A percentile compares a stretch with the other conserved stretches of the same genome.
These are phyloP conservation scores for Tephrocybe sp. DNA, from an alignment of 768 basidiomycete species.

Conservation along the genomic window DNA sequence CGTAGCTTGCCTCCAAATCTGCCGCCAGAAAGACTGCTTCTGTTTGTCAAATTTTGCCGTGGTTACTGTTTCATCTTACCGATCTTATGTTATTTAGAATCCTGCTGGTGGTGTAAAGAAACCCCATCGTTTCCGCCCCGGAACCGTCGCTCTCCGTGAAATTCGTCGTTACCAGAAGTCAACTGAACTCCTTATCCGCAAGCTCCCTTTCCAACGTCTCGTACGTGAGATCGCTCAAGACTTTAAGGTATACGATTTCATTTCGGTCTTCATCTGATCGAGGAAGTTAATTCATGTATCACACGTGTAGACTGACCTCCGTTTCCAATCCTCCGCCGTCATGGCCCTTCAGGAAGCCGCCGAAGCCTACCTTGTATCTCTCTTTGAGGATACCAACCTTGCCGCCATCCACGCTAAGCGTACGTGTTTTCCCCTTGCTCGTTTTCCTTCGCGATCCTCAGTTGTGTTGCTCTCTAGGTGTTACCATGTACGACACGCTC, in stretches of 20 bases:
- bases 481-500: slow-evolving; percentile 18
- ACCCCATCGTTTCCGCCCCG: slow-evolving; percentile 66
- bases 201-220: slow-evolving; percentile 82
- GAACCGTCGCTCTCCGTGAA: slow-evolving; percentile 84
- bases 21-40: slow-evolving; percentile 16
- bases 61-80: background rate
- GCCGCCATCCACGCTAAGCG: slow-evolving; percentile 24
- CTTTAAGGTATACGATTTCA: slow-evolving; percentile 50
- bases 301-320: slow-evolving; percentile 18
- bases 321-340: slow-evolving; percentile 23
- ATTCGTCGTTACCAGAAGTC: slow-evolving; percentile 83
- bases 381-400: slow-evolving; percentile 21
- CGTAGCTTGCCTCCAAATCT: slow-evolving; percentile 18
- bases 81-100: slow-evolving; percentile 3
- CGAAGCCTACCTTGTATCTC: slow-evolving; percentile 20
- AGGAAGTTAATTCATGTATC: background rate
- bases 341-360: slow-evolving; percentile 22
- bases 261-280: background rate
- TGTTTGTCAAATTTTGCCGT: background rate
- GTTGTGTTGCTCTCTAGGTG: slow-evolving; percentile 11
- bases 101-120: slow-evolving; percentile 19
- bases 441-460: background rate
- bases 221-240: slow-evolving; percentile 74
- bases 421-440: slow-evolving; percentile 1
- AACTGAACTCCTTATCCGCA: slow-evolving; percentile 80